phyloP scores from a whole-genome alignment of 306 rosid genomes.

The Cyclanthera cordifolia region DNA sequence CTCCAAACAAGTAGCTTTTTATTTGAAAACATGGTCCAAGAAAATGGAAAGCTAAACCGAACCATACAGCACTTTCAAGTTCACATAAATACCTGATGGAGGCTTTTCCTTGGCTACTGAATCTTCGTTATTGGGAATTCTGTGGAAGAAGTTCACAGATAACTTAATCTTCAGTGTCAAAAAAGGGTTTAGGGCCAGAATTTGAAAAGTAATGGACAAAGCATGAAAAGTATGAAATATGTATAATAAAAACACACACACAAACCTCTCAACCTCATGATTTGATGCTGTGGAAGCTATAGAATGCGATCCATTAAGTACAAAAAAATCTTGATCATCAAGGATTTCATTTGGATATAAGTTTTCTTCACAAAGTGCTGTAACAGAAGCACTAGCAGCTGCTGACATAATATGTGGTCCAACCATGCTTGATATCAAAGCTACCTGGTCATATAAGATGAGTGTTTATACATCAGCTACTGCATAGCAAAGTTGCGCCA shows the following conservation, averaged over 20 bases:
- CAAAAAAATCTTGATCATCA: slow-evolving; percentile 36
- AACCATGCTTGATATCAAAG: slow-evolving; percentile 59
- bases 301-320: slow-evolving; percentile 22
- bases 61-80: not conserved
- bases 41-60: not conserved
- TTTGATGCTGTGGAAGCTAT: slow-evolving; percentile 15
- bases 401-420: slow-evolving; percentile 71
- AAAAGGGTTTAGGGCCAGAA: no score
- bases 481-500: not conserved
- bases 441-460: slow-evolving; percentile 41
- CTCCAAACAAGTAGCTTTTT: not conserved
- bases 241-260: not conserved
- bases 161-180: slow-evolving; percentile 7
- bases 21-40: not conserved
- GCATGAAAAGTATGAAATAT: not conserved
- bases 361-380: slow-evolving; percentile 64
- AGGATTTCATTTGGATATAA: slow-evolving; percentile 59
- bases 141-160: slow-evolving; percentile 16
- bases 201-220: not conserved
- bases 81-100: slow-evolving; percentile 40
- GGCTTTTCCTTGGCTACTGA: slow-evolving; percentile 32
- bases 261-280: slow-evolving; percentile 45
- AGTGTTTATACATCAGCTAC: not conserved
- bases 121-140: slow-evolving; percentile 38
- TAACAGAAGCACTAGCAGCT: slow-evolving; percentile 75